Percentiles rank a stretch among this genome's conserved stretches.
Conservation (phyloP, 78 protist genomes). For the Mantamonas sphyraenae region DNA sequence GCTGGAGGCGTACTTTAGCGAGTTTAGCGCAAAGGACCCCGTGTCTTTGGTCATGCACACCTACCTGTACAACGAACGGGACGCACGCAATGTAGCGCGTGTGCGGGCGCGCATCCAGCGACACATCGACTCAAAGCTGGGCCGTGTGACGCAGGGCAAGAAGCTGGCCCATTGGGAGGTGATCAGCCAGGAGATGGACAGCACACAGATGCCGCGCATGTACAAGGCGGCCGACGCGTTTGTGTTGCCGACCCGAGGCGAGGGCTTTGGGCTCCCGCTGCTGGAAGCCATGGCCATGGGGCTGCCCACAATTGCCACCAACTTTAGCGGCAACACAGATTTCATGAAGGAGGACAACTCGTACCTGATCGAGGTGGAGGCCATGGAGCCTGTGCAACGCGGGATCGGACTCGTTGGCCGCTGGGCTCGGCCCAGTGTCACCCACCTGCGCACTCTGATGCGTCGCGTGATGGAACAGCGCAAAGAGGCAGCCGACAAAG, state of each 20-base stretch:
- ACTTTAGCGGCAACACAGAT: constrained; percentile 38
- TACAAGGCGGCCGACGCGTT: constrained; percentile 16
- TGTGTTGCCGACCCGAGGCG: constrained; percentile 28
- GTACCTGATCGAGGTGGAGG: constrained; percentile 3
- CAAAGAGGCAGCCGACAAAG: constrained; percentile 13
- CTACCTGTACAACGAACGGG: constrained; percentile 19
- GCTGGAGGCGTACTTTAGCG: constrained; percentile 14
- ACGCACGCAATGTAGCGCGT: neutral
- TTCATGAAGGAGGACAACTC: constrained; percentile 6
- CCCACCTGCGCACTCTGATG: neutral
- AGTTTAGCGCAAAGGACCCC: neutral
- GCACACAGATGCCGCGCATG: constrained; percentile 15
- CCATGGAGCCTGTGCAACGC: neutral
- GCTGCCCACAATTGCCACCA: constrained; percentile 55
- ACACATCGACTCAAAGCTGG: neutral
- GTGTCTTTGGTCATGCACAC: constrained; percentile 23
- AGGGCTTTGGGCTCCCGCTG: constrained; percentile 36
- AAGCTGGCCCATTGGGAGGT: neutral
- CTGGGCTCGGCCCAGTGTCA: constrained; percentile 7
- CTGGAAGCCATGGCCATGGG: constrained; percentile 40
- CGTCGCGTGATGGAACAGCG: constrained; percentile 4
- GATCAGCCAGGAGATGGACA: neutral
- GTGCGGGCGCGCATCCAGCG: neutral
- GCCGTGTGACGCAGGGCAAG: neutral
- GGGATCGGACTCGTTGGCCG: constrained; percentile 3